Percentiles rank a stretch among this genome's conserved stretches.
These are phyloP conservation scores for Leccinum subspadiceum DNA, from an alignment of 1,284 basidiomycete genomes.

Conservation along the genomic window DNA sequence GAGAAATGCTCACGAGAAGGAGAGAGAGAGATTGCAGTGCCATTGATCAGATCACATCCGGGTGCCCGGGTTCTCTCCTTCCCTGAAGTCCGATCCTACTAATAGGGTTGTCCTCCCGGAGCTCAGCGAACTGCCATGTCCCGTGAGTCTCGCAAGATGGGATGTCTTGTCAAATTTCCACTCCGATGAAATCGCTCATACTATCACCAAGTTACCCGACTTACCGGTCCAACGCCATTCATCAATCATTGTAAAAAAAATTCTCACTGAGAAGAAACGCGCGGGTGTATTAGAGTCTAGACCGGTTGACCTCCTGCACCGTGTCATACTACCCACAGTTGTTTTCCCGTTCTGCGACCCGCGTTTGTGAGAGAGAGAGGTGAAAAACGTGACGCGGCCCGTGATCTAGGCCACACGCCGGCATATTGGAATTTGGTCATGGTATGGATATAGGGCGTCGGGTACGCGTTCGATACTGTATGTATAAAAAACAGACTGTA, in stretches of 20 bases:
- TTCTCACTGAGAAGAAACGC: not conserved
- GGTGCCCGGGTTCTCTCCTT: not conserved
- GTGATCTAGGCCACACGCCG: not conserved
- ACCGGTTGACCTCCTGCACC: not conserved
- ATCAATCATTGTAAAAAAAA: not conserved
- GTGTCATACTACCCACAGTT: slow-evolving; percentile 1
- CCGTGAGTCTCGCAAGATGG: not conserved
- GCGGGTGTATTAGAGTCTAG: not conserved
- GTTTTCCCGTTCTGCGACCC: not conserved
- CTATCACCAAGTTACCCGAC: not conserved
- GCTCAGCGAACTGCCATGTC: not conserved
- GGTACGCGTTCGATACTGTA: too few relatives aligned
- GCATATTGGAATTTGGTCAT: too few relatives aligned
- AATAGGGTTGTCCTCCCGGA: not conserved
- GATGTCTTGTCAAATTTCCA: not conserved
- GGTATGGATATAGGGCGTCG: too few relatives aligned
- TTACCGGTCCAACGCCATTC: not conserved
- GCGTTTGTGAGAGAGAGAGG: not conserved
- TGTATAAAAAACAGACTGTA: too few relatives aligned
- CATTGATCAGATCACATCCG: not conserved
- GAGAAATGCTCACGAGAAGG: not conserved
- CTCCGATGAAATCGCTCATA: not conserved
- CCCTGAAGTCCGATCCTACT: not conserved
- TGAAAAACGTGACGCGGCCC: not conserved
- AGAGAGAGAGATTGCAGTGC: not conserved